These are phyloP conservation scores for Fusarium secorum DNA, from an alignment of 2,329 filamentous ascomycete genomes.

Conservation along the genomic window DNA sequence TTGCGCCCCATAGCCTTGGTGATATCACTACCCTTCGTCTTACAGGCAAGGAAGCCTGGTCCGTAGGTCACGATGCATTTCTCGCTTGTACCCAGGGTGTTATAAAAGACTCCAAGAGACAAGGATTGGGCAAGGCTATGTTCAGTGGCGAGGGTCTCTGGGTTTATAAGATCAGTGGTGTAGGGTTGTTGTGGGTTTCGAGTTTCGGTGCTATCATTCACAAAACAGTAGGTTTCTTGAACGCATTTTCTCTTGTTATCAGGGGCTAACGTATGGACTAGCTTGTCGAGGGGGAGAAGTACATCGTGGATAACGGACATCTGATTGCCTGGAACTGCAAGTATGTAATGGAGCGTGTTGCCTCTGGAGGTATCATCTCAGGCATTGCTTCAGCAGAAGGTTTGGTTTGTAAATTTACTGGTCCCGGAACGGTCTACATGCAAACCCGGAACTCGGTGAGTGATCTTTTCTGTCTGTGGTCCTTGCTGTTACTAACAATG, in stretches of 20 bases:
- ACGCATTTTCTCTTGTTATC: too few relatives aligned
- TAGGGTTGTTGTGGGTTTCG: constrained; percentile 85
- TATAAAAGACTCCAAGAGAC: constrained; percentile 84
- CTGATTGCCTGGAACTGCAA: constrained; percentile 97
- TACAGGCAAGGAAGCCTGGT: constrained; percentile 78
- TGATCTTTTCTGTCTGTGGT: constrained; percentile 19
- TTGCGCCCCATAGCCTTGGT: constrained; percentile 81
- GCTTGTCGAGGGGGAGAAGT: constrained; percentile 77
- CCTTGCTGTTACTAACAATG: constrained; percentile 12
- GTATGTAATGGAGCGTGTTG: constrained; percentile 88
- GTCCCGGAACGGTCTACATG: constrained; percentile 88
- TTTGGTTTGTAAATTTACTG: constrained; percentile 92
- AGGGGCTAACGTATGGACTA: constrained; percentile 37
- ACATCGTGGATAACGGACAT: constrained; percentile 92
- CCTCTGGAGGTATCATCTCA: constrained; percentile 93
- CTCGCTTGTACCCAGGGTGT: constrained; percentile 88
- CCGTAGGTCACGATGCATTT: constrained; percentile 85
- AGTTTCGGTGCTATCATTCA: constrained; percentile 95
- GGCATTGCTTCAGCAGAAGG: constrained; percentile 83
- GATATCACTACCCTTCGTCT: constrained; percentile 86
- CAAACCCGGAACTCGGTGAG: constrained; percentile 87
- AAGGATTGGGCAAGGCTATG: constrained; percentile 87
- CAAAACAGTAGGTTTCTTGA: constrained; percentile 76
- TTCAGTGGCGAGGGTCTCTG: constrained; percentile 94
- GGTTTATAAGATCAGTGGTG: constrained; percentile 84